A percentile compares a stretch with the other conserved stretches of the same genome.
Evolutionary conservation across 2,329 filamentous ascomycete genomes (phyloP).

Genomic region (Grosmannia clavigera): DNA sequence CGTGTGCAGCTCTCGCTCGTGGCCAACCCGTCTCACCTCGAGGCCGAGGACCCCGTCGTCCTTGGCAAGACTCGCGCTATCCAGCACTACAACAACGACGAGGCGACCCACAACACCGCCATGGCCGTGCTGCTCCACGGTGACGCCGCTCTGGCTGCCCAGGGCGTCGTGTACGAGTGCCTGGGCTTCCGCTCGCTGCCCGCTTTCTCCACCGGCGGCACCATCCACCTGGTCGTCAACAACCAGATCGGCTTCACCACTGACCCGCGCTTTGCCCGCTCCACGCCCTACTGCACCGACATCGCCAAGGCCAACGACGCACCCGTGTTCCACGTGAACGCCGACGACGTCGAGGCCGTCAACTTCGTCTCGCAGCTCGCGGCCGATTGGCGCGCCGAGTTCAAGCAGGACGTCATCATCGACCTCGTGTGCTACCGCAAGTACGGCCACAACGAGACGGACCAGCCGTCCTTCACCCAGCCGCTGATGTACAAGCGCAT

Average conservation of each 20-base stretch:
- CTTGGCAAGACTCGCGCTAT: constrained; percentile 96
- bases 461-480: constrained; percentile 99
- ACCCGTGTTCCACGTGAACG: constrained; percentile 98
- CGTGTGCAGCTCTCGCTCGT: constrained; percentile 98
- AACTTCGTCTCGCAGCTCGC: constrained; percentile 97
- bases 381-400: constrained; percentile 95
- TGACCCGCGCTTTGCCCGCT: constrained; percentile 91
- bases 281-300: constrained; percentile 96
- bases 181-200: constrained; percentile 95
- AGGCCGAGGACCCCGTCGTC: constrained; percentile 96
- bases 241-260: constrained; percentile 99
- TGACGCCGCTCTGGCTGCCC: constrained; percentile 91
- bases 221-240: constrained; percentile 94
- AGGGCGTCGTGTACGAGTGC: constrained; percentile 97
- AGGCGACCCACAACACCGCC: constrained; percentile 74
- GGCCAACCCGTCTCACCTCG: constrained; percentile 94
- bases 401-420: constrained; percentile 96
- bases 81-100: constrained; percentile 97
- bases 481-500: constrained; percentile 99
- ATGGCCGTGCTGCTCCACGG: constrained; percentile 96
- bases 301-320: constrained; percentile 98
- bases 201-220: constrained; percentile 93
- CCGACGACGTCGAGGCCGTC: constrained; percentile 93
- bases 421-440: constrained; percentile 99
- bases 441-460: constrained; percentile 98